phyloP scores from a whole-genome alignment of 495 filamentous ascomycete genomes.

The Jackrogersella multiformis region DNA sequence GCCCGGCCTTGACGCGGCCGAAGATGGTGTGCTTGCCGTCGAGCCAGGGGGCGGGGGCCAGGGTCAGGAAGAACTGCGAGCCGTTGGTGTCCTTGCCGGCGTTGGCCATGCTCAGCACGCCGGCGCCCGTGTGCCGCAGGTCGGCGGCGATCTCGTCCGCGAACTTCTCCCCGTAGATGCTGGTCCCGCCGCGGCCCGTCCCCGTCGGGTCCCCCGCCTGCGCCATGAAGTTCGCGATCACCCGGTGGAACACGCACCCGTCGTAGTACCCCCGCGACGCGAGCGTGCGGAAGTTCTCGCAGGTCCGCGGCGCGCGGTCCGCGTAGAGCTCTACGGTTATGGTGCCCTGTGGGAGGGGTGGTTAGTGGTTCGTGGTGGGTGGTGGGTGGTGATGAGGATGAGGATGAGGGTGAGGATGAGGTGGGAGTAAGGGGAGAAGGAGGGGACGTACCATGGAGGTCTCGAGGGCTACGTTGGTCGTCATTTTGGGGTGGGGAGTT shows the following conservation, averaged over 20 bases:
- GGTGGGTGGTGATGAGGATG: slow-evolving; percentile 36
- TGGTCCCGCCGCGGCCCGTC: slow-evolving; percentile 88
- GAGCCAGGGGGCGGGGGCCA: slow-evolving; percentile 95
- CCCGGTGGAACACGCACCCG: slow-evolving; percentile 85
- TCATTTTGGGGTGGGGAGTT: slow-evolving; percentile 59
- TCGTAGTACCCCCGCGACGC: slow-evolving; percentile 87
- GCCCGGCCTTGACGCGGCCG: slow-evolving; percentile 85
- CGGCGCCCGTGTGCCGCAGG: slow-evolving; percentile 93
- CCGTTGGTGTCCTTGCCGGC: slow-evolving; percentile 94
- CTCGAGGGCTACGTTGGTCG: slow-evolving; percentile 78
- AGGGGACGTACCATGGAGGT: slow-evolving; percentile 76
- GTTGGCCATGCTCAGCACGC: slow-evolving; percentile 95
- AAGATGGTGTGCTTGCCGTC: slow-evolving; percentile 99
- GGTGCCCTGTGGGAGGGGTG: slow-evolving; percentile 64
- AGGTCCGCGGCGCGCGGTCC: slow-evolving; percentile 66
- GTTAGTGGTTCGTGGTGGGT: too few species aligned
- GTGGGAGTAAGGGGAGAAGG: slow-evolving; percentile 19
- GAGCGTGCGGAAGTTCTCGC: slow-evolving; percentile 87
- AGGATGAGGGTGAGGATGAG: too few species aligned
- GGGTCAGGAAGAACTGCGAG: slow-evolving; percentile 86
- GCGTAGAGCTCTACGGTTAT: slow-evolving; percentile 90
- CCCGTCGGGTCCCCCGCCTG: slow-evolving; percentile 97
- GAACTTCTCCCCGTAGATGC: slow-evolving; percentile 94
- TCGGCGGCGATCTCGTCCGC: slow-evolving; percentile 83
- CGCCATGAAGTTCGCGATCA: slow-evolving; percentile 97